Evolutionary conservation across 805 yeast genomes (phyloP), one percentile per base, ranked within the genome.

Genomic region (Candida khao-thaluensis): DNA sequence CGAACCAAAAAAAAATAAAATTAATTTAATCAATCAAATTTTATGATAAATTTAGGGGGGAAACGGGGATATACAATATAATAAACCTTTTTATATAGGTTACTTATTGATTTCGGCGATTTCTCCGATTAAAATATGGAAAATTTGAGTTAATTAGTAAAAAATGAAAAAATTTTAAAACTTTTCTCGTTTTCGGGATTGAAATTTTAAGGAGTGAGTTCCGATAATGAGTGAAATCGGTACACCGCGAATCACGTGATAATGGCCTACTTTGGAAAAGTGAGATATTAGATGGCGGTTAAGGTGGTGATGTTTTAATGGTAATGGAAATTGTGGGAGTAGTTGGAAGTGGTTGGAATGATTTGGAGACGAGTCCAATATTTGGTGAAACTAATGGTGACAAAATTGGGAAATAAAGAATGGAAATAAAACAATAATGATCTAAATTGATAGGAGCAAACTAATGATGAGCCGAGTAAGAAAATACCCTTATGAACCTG

Each of bases 151-250:
- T 27, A 25, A 27, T 26, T 35, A 18, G 18, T 35, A 26, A 24
- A 26, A 16, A 17, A 25, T 20, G 5, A 21, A 20, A 35, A 20
- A 14, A n/a, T 35, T 26, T 26, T 15, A 35, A 24, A 32, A 33
- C 30, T 36, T 36, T 29, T 36, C 29, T 29, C 34, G 33, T 17
- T 33, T 33, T 33, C 29, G 35, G 35, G 20, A 31, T 31, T 31
- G 35, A 31, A 31, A 31, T 20, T 31, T 21, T 21, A 31, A 21
- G 12, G 28, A 10, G 24, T 15, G 18, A 21, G 12, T 21, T 20
- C 35, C 35, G 35, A 31, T 26, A 21, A 20, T 10, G 7, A 26
- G 24, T 7, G 17, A 18, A 10, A 14, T 12, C 23, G 23, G 27
- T 24, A 27, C 31, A 28, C 27, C 30, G 14, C 3, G 12, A 26